A percentile compares a stretch with the other conserved stretches of the same genome.
These are phyloP conservation scores for Xylariaceae sp. DNA, from an alignment of 2,329 filamentous ascomycete species.

Conservation along the genomic window DNA sequence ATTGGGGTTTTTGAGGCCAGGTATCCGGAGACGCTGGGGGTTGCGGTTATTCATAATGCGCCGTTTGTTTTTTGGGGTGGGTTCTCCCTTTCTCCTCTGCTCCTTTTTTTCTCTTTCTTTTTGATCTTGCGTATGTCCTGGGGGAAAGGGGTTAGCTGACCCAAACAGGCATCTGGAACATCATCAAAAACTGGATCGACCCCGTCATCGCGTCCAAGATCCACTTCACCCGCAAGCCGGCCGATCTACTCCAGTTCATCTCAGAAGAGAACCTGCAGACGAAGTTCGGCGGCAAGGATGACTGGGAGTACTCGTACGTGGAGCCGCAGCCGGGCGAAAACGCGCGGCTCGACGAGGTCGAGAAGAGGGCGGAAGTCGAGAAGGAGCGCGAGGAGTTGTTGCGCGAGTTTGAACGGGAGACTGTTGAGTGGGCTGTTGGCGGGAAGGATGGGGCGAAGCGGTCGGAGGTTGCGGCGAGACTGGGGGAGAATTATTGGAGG, in stretches of 20 bases:
- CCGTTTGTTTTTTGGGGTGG: constrained; percentile 21
- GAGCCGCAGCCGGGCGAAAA: constrained; percentile 17
- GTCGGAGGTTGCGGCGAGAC: constrained; percentile 3
- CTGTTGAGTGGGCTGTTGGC: constrained; percentile 6
- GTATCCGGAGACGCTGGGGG: constrained; percentile 18
- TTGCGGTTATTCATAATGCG: constrained; percentile 18
- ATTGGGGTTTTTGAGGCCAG: constrained; percentile 18
- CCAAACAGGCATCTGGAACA: constrained; percentile 15
- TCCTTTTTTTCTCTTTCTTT: not conserved
- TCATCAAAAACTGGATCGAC: constrained; percentile 18
- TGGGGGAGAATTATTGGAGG: constrained; percentile 13
- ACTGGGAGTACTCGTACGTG: constrained; percentile 17
- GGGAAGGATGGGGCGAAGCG: constrained; percentile 1
- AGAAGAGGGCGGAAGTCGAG: constrained; percentile 11
- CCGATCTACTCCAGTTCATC: constrained; percentile 16
- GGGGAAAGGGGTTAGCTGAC: no score
- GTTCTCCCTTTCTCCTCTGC: not conserved
- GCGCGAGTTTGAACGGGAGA: constrained; percentile 13
- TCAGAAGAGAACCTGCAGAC: constrained; percentile 12
- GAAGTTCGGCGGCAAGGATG: constrained; percentile 14
- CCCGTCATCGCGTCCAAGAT: constrained; percentile 19
- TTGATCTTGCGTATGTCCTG: no score
- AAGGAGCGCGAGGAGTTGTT: constrained; percentile 7
- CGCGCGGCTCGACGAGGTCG: constrained; percentile 2
- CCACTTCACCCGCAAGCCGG: constrained; percentile 16